Conservation (phyloP, 176 grass and related monocot genomes). For the Calamus simplicifolius region DNA sequence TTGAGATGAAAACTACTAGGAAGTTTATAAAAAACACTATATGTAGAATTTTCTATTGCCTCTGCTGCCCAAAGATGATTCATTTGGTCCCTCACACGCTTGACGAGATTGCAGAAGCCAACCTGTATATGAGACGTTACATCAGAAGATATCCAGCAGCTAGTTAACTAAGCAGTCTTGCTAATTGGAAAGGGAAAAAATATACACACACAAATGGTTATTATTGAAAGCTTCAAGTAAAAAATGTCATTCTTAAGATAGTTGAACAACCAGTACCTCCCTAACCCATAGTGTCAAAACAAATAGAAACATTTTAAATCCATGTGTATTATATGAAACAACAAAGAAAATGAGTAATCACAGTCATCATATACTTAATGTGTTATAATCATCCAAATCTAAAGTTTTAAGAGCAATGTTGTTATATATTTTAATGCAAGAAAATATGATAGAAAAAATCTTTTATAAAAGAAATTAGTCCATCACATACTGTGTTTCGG, state of each 20-base stretch:
- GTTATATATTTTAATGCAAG: neutral
- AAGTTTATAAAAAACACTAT: slow-evolving; percentile 45
- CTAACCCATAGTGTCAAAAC: no score
- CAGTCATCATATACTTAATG: no score
- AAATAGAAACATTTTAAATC: neutral
- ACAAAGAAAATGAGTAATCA: no score
- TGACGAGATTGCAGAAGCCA: slow-evolving; percentile 85
- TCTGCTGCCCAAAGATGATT: slow-evolving; percentile 81
- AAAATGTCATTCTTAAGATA: no score
- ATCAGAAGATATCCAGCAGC: no score
- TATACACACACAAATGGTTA: neutral
- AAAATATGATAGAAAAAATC: neutral
- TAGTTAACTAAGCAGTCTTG: no score
- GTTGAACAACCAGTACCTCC: no score
- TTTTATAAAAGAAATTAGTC: neutral
- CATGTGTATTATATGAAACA: neutral
- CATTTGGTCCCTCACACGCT: slow-evolving; percentile 65
- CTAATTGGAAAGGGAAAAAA: slow-evolving; percentile 6
- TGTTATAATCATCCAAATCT: no score
- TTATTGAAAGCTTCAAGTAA: no score
- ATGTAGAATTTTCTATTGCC: slow-evolving; percentile 57
- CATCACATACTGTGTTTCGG: slow-evolving; percentile 57
- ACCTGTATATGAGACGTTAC: slow-evolving; percentile 23
- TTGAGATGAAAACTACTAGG: slow-evolving; percentile 69
- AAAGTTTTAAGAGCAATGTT: no score